These are phyloP conservation scores for Cyberlindnera xylosilytica DNA, from an alignment of 805 yeast species.

Conservation along the genomic window DNA sequence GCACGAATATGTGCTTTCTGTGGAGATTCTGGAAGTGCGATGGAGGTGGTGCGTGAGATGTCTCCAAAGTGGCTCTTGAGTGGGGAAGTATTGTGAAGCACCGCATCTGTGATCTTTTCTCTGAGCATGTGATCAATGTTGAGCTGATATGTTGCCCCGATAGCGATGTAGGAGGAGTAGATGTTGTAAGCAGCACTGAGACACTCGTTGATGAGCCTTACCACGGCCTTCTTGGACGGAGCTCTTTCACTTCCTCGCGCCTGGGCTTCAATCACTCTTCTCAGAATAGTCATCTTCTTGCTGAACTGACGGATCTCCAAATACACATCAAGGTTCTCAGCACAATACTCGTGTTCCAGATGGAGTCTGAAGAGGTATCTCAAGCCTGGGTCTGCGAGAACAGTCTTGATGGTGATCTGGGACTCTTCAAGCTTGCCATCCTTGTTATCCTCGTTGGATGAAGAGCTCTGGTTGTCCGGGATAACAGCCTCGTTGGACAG, in stretches of 20 bases:
- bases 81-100: constrained; percentile 39
- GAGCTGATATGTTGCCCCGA: constrained; percentile 65
- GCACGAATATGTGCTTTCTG: constrained; percentile 4
- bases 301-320: constrained; percentile 53
- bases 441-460: constrained; percentile 17
- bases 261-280: constrained; percentile 35
- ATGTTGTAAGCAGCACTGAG: constrained; percentile 60
- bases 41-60: background rate
- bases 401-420: constrained; percentile 30
- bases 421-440: background rate
- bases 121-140: constrained; percentile 60
- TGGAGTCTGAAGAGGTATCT: constrained; percentile 65
- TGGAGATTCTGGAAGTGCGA: constrained; percentile 1
- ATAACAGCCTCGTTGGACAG: constrained; percentile 18
- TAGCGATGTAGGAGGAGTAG: constrained; percentile 60
- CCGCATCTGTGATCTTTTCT: constrained; percentile 38
- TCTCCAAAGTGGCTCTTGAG: constrained; percentile 18
- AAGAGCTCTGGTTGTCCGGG: constrained; percentile 11
- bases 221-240: constrained; percentile 29
- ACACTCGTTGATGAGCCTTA: constrained; percentile 49
- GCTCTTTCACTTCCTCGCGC: constrained; percentile 12
- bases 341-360: constrained; percentile 59
- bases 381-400: constrained; percentile 73
- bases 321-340: constrained; percentile 75
- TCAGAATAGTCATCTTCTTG: constrained; percentile 42